Conservation (phyloP, 352 stramenopile genomes). For the Phytophthora gonapodyides region DNA sequence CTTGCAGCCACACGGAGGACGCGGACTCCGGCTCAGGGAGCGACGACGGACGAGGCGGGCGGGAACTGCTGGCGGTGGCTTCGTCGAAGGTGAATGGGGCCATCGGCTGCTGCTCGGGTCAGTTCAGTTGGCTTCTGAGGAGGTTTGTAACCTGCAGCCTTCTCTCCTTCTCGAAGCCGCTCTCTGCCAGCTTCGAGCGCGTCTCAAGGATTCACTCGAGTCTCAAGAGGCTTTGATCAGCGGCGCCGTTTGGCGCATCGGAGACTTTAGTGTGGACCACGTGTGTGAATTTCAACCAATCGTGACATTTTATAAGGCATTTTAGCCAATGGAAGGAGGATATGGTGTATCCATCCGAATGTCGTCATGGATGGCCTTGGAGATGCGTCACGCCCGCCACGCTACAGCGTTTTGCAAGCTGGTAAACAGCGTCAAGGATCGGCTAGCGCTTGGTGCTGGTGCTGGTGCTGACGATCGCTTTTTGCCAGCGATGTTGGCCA, state of each 20-base stretch:
- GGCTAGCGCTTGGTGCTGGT: not conserved
- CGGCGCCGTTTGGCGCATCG: slow-evolving; percentile 12
- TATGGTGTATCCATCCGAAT: slow-evolving; percentile 11
- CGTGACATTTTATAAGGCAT: not conserved
- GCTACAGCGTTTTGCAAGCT: slow-evolving; percentile 22
- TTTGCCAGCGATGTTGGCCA: no score
- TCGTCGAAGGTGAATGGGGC: slow-evolving; percentile 17
- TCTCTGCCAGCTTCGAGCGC: slow-evolving; percentile 20
- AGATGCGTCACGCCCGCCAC: slow-evolving; percentile 7
- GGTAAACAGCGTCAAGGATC: slow-evolving; percentile 9
- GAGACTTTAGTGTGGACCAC: slow-evolving; percentile 11
- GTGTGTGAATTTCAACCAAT: slow-evolving; percentile 14
- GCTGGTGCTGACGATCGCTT: not conserved
- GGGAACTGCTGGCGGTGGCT: slow-evolving; percentile 8
- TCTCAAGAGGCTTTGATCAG: no score
- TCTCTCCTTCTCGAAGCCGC: not conserved
- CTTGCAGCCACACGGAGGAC: slow-evolving; percentile 18
- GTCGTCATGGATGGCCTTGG: slow-evolving; percentile 15
- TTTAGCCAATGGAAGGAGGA: slow-evolving; percentile 8
- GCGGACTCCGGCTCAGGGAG: slow-evolving; percentile 23
- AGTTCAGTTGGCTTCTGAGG: slow-evolving; percentile 22
- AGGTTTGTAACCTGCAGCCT: not conserved
- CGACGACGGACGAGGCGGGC: slow-evolving; percentile 23
- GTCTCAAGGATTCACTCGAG: not conserved
- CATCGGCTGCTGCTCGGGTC: slow-evolving; percentile 33